Evolutionary conservation across 768 basidiomycete genomes (phyloP), one percentile per base, ranked within the genome.

Genomic region (Russula dissimulans): DNA sequence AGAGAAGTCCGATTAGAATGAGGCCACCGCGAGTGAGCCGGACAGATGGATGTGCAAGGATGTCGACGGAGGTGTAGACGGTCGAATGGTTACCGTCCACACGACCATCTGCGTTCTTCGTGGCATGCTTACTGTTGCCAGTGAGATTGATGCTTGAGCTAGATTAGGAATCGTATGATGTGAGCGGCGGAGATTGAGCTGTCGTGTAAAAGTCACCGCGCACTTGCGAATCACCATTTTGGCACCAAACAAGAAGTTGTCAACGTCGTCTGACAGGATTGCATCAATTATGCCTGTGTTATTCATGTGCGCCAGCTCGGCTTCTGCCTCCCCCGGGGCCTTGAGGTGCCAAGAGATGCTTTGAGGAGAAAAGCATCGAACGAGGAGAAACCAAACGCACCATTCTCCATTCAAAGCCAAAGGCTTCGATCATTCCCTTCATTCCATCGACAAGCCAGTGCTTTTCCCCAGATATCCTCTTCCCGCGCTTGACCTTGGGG

Each of bases 291-390:
- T 71, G 3, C 91, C 91, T 45, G 85, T 81, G 4, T 80, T 76
- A 66, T 92, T 94, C 55, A 97, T 77, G 63, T 89, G 86, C 0
- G 94, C 94, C 3, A 97, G 77, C 68, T 95, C 94, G 0, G 94
- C 94, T 71, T 97, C 95, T 0, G 95, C 95, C 72, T 97, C 95
- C 17, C 91, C 93, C 6, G 94, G 94, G 15, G 92, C 94, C 85
- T 85, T 70, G 68, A 61, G 68, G 70, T 8, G 73, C 72, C 66
- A 72, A 70, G 6, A 70, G 63, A 18, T 8, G 41, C 8, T 29
- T 61, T 66, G n/a, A 70, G 61, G 45, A 70, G 62, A 41, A 69
- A 66, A 10, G 8, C 5, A 11, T 10, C 15, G 14, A 22, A 34
- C n/a, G 26, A 43, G 11, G 8, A 42, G 12, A 26, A 4, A 15